Percentiles rank a stretch among this genome's conserved stretches.
These are phyloP conservation scores for Physcia stellaris DNA, from an alignment of 495 filamentous ascomycete species.

Conservation along the genomic window DNA sequence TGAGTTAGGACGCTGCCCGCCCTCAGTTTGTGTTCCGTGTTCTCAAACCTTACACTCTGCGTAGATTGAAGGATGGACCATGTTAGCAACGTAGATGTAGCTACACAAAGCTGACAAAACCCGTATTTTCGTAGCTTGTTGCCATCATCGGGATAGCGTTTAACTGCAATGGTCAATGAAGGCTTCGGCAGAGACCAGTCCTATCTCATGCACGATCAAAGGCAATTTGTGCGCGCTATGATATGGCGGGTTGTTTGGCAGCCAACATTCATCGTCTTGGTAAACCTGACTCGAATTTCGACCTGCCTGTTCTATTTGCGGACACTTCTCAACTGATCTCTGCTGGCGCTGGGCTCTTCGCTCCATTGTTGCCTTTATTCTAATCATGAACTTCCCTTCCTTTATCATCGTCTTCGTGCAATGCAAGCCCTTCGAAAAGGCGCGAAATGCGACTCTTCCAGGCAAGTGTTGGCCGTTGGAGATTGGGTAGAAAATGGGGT, in stretches of 20 bases:
- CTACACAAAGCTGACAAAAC: too few relatives aligned
- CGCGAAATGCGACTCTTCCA: neutral
- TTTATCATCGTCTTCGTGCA: constrained; percentile 4
- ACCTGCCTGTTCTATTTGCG: constrained; percentile 2
- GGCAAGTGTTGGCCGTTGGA: neutral
- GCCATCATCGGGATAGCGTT: constrained; percentile 1
- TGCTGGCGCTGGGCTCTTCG: neutral
- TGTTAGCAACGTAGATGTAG: too few relatives aligned
- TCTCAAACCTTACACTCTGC: neutral
- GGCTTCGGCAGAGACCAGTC: constrained; percentile 3
- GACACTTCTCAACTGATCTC: constrained; percentile 3
- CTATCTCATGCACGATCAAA: constrained; percentile 1
- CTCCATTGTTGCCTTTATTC: too few relatives aligned
- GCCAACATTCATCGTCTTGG: constrained; percentile 5
- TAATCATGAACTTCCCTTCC: neutral
- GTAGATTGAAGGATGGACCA: too few relatives aligned
- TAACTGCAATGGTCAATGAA: constrained; percentile 5
- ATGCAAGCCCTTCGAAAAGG: constrained; percentile 1
- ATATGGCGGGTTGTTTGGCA: constrained; percentile 3
- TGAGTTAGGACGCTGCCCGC: neutral
- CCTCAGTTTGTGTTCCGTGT: neutral
- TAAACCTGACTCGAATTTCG: constrained; percentile 4
- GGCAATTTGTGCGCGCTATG: constrained; percentile 2
- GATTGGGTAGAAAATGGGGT: too few relatives aligned
- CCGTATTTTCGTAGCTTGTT: neutral